Percentiles rank a stretch among this genome's conserved stretches.
These are phyloP conservation scores for Chionographis japonica DNA, from an alignment of 106 monocot species.

Conservation along the genomic window DNA sequence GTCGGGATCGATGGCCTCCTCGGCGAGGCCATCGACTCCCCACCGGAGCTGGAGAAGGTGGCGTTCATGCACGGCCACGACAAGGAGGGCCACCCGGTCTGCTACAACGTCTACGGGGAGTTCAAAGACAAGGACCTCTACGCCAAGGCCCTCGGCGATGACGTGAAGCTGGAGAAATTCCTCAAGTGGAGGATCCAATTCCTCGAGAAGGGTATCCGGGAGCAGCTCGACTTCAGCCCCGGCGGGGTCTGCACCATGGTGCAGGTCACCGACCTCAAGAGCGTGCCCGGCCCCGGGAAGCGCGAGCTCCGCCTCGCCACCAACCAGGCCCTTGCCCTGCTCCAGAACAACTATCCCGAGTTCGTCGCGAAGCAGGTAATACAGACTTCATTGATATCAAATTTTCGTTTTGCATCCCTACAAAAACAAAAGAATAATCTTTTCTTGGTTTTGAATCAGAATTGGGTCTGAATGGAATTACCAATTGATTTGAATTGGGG, in stretches of 20 bases:
- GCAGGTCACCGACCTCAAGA: slow-evolving; percentile 24
- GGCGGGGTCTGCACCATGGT: slow-evolving; percentile 22
- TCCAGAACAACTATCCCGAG: slow-evolving; percentile 23
- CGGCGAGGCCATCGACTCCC: slow-evolving; percentile 24
- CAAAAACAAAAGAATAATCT: background rate
- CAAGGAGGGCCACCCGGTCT: slow-evolving; percentile 39
- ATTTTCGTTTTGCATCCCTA: background rate
- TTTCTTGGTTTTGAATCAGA: too few species aligned
- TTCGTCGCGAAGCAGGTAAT: slow-evolving; percentile 28
- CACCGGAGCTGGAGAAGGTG: slow-evolving; percentile 29
- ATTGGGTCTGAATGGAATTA: too few species aligned
- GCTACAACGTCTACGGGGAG: slow-evolving; percentile 45
- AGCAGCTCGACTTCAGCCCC: slow-evolving; percentile 28
- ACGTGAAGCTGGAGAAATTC: slow-evolving; percentile 30
- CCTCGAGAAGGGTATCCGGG: slow-evolving; percentile 34
- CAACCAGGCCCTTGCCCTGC: slow-evolving; percentile 15
- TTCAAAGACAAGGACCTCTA: slow-evolving; percentile 40
- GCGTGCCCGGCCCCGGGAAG: slow-evolving; percentile 5
- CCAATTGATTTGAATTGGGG: too few species aligned
- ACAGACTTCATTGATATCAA: background rate
- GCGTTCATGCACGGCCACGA: slow-evolving; percentile 53
- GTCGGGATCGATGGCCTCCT: slow-evolving; percentile 20
- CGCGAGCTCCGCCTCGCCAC: slow-evolving; percentile 16
- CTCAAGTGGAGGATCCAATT: slow-evolving; percentile 37
- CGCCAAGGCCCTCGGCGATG: slow-evolving; percentile 30